These are phyloP conservation scores for Suhomyces atakaporum DNA, from an alignment of 1,139 yeast genomes.

Conservation along the genomic window DNA sequence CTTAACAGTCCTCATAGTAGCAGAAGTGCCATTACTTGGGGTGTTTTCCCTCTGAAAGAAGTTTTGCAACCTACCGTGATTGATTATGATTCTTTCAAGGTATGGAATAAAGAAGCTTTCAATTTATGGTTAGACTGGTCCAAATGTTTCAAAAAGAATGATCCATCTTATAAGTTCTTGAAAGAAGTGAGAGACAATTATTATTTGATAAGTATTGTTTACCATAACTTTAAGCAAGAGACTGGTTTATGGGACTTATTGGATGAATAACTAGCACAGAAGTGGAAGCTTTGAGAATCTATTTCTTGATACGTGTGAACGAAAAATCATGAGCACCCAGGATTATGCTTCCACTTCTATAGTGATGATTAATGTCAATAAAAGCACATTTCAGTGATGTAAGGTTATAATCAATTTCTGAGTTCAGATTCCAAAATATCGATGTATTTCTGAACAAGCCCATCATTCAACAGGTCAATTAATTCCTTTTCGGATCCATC, in stretches of 20 bases:
- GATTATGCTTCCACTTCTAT: conserved; percentile 1
- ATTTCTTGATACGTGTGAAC: no score
- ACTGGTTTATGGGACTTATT: conserved; percentile 76
- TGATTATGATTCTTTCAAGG: conserved; percentile 83
- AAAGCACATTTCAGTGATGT: not conserved
- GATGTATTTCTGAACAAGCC: conserved; percentile 39
- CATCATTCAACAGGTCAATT: conserved; percentile 31
- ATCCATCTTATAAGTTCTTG: conserved; percentile 61
- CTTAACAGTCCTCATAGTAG: conserved; percentile 28
- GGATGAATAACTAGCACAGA: conserved; percentile 23
- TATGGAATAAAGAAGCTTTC: conserved; percentile 95
- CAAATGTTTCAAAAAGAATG: conserved; percentile 62
- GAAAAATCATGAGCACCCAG: no score
- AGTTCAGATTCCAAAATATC: conserved; percentile 29
- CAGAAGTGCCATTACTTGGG: conserved; percentile 90
- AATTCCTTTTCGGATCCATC: conserved; percentile 24
- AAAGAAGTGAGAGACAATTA: conserved; percentile 61
- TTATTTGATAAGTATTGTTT: conserved; percentile 77
- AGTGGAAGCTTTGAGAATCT: conserved; percentile 15
- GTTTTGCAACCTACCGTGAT: conserved; percentile 86
- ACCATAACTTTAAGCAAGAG: conserved; percentile 79
- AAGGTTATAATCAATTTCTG: conserved; percentile 1
- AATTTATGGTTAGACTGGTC: conserved; percentile 93
- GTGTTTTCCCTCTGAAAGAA: conserved; percentile 86
- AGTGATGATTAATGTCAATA: not conserved